A percentile compares a stretch with the other conserved stretches of the same genome.
phyloP scores from a whole-genome alignment of 176 grass and related monocot species.

The Bromus sterilis region DNA sequence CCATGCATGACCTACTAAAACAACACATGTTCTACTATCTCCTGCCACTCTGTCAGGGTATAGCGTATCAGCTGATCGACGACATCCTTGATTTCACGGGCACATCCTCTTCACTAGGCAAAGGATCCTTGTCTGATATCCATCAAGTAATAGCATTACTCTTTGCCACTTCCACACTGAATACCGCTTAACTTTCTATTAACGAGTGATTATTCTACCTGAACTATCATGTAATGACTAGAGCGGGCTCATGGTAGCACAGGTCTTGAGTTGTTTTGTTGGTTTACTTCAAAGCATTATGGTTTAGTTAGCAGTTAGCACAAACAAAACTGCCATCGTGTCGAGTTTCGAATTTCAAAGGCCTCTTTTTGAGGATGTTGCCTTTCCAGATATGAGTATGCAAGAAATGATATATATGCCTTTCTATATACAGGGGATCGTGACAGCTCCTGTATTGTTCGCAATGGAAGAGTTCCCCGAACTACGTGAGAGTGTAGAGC shows the following conservation, averaged over 20 bases:
- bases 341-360: background rate
- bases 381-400: background rate
- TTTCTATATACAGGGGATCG: slow-evolving; percentile 48
- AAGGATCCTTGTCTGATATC: slow-evolving; percentile 76
- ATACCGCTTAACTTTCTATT: background rate
- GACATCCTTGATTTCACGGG: slow-evolving; percentile 92
- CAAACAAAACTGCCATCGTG: background rate
- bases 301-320: background rate
- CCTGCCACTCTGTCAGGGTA: slow-evolving; percentile 50
- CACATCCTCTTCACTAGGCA: slow-evolving; percentile 66
- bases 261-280: background rate
- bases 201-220: background rate
- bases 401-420: background rate
- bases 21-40: background rate
- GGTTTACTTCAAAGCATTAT: background rate
- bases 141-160: slow-evolving; percentile 52
- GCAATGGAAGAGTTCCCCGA: slow-evolving; percentile 81
- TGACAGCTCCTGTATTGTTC: slow-evolving; percentile 78
- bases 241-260: background rate
- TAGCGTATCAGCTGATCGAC: slow-evolving; percentile 85
- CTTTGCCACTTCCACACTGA: background rate
- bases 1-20: background rate
- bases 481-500: slow-evolving; percentile 47
- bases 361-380: background rate
- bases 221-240: background rate